Conservation (phyloP, 2,329 filamentous ascomycete genomes). For the Hypoxylon sp. region DNA sequence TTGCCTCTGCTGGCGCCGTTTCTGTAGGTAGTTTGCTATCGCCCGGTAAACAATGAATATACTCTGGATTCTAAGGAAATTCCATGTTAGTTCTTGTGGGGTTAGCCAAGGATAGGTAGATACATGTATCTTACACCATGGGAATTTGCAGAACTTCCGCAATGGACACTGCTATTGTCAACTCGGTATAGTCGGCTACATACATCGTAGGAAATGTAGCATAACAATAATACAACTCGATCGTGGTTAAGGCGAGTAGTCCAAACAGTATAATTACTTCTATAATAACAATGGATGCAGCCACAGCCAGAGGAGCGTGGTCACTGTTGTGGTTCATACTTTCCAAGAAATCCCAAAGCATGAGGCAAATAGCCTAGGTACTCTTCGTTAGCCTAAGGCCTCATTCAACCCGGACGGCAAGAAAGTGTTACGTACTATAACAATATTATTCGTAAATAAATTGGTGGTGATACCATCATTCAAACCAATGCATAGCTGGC, state of each 20-base stretch:
- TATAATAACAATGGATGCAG: background rate
- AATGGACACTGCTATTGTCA: too few relatives aligned
- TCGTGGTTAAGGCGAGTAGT: background rate
- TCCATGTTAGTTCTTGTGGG: background rate
- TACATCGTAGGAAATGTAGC: too few relatives aligned
- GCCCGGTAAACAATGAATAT: background rate
- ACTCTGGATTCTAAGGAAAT: conserved; percentile 7
- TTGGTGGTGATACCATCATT: background rate
- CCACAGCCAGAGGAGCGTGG: background rate
- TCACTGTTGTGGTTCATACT: background rate
- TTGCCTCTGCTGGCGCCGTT: background rate
- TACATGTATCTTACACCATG: conserved; percentile 10
- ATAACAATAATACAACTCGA: background rate
- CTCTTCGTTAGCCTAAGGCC: background rate
- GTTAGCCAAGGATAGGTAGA: background rate
- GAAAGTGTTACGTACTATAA: background rate
- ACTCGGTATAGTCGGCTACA: too few relatives aligned
- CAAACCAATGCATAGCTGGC: background rate
- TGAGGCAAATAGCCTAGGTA: conserved; percentile 1
- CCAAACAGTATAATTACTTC: background rate
- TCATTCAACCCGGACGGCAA: background rate
- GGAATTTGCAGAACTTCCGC: conserved; percentile 1
- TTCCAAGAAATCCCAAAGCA: conserved; percentile 13
- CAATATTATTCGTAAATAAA: background rate
- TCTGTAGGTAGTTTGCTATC: background rate